Conservation (phyloP, 345 rosid species). For the Citrus sinensis region DVS_A1.0 CM039167.1:24958501-24959000, state of each 20-base stretch:
- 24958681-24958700: conserved; percentile 64
- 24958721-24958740: conserved; percentile 71
- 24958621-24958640: conserved; percentile 63
- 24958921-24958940: conserved; percentile 57
- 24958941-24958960: conserved; percentile 41
- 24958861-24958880: conserved; percentile 33
- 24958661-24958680: conserved; percentile 39
- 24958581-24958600: conserved; percentile 78
- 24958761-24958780: not conserved
- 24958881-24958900: conserved; percentile 49
- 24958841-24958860: conserved; percentile 40
- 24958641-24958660: conserved; percentile 62
- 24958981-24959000: conserved; percentile 45
- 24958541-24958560: conserved; percentile 60
- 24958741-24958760: conserved; percentile 24
- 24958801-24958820: not conserved
- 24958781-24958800: not conserved
- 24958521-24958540: conserved; percentile 67
- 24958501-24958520: conserved; percentile 78
- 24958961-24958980: conserved; percentile 34
- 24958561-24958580: conserved; percentile 55
- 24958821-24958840: conserved; percentile 21
- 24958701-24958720: conserved; percentile 53
- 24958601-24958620: conserved; percentile 84
- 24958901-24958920: conserved; percentile 47